These are phyloP conservation scores for Aspergillus costaricaensis DNA, from an alignment of 2,329 filamentous ascomycete species.

Conservation along the genomic window DNA sequence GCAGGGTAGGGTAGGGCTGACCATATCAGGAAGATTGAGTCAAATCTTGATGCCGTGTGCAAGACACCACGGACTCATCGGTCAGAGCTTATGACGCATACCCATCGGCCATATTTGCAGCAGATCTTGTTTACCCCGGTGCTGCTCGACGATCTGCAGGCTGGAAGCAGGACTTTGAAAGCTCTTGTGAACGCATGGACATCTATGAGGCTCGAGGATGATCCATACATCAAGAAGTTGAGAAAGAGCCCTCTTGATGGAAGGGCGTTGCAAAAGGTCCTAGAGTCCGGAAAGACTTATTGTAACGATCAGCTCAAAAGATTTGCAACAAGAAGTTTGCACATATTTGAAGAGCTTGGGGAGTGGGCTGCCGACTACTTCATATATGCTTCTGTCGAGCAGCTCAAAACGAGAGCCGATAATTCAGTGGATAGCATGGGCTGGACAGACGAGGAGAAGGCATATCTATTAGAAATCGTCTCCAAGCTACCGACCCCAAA, in stretches of 20 bases:
- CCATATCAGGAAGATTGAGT: slow-evolving; percentile 58
- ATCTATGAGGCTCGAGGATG: slow-evolving; percentile 58
- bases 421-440: slow-evolving; percentile 39
- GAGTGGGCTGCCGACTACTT: slow-evolving; percentile 70
- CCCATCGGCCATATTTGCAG: slow-evolving; percentile 61
- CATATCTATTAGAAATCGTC: slow-evolving; percentile 54
- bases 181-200: slow-evolving; percentile 47
- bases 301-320: slow-evolving; percentile 58
- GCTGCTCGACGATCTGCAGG: neutral
- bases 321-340: slow-evolving; percentile 53
- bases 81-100: slow-evolving; percentile 67
- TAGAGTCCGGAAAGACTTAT: slow-evolving; percentile 37
- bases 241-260: slow-evolving; percentile 40
- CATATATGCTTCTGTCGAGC: slow-evolving; percentile 54
- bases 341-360: slow-evolving; percentile 62
- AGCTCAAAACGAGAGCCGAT: slow-evolving; percentile 27
- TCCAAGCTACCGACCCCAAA: slow-evolving; percentile 25
- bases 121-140: slow-evolving; percentile 25
- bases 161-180: slow-evolving; percentile 38
- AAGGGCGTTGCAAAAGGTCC: slow-evolving; percentile 28
- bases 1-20: slow-evolving; percentile 5
- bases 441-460: slow-evolving; percentile 54
- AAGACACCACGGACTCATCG: slow-evolving; percentile 69
- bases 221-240: slow-evolving; percentile 61
- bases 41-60: slow-evolving; percentile 68